Evolutionary conservation across 75 land plant species (phyloP).

Genomic region (Chamaecyparis obtusa): DNA sequence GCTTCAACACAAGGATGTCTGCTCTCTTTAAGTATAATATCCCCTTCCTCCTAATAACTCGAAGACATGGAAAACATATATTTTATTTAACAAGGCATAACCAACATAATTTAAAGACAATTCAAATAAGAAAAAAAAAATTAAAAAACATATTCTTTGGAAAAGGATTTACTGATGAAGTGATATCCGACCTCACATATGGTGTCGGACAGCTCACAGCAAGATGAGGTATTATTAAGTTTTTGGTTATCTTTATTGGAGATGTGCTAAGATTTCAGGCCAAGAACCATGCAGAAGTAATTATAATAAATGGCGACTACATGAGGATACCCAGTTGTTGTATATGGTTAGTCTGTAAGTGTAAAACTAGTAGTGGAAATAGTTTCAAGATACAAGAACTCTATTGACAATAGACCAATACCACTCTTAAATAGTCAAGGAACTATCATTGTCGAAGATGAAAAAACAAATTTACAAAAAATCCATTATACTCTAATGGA

Average conservation of each 20-base stretch:
- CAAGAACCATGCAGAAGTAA: neutral
- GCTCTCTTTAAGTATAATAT: conserved; percentile 86
- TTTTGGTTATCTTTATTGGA: neutral
- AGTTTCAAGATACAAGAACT: neutral
- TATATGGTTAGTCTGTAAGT: neutral
- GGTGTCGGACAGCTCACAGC: conserved; percentile 85
- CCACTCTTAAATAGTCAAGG: neutral
- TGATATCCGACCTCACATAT: conserved; percentile 85
- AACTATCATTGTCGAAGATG: no score
- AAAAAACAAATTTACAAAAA: no score
- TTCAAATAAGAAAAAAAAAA: neutral
- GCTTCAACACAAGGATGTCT: conserved; percentile 99
- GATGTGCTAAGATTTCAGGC: neutral
- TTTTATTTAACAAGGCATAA: neutral
- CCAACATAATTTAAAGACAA: neutral
- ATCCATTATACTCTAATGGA: no score
- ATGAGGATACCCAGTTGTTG: neutral
- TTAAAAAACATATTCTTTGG: neutral
- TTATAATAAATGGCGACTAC: no score
- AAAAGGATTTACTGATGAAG: conserved; percentile 54
- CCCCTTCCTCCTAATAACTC: conserved; percentile 74
- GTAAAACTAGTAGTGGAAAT: neutral
- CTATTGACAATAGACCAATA: neutral
- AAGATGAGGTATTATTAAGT: conserved; percentile 23
- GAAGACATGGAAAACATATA: conserved; percentile 7